These are phyloP conservation scores for Microglena sp. DNA, from an alignment of 139 green algal genomes.

Conservation along the genomic window DNA sequence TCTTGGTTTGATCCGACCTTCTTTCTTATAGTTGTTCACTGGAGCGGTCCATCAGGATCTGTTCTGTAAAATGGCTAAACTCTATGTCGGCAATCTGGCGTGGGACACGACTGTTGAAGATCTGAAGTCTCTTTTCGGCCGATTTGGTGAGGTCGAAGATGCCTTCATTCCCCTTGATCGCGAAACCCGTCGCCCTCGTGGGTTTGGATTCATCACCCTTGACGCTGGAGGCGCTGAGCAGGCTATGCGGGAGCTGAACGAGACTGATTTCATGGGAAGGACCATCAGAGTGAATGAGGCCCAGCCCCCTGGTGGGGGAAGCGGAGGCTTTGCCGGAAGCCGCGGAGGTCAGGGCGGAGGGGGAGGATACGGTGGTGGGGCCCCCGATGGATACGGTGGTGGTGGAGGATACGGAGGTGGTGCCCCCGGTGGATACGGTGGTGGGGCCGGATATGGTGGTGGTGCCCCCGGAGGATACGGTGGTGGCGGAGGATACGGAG, in stretches of 20 bases:
- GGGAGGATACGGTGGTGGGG: neutral
- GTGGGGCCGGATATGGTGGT: neutral
- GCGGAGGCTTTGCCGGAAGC: neutral
- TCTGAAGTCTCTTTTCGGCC: constrained; percentile 40
- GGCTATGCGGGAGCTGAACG: constrained; percentile 9
- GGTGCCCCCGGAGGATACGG: neutral
- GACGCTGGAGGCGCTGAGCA: constrained; percentile 15
- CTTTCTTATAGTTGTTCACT: no score
- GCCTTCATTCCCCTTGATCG: constrained; percentile 45
- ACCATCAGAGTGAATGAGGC: neutral
- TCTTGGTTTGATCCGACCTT: no score
- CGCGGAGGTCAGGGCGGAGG: neutral
- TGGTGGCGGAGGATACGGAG: neutral
- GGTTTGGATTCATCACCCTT: constrained; percentile 71
- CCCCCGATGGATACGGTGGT: neutral
- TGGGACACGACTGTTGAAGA: constrained; percentile 45
- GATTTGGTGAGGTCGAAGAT: constrained; percentile 45
- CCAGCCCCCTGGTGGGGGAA: neutral
- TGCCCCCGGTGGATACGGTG: neutral
- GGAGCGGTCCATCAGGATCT: no score
- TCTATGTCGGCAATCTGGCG: constrained; percentile 54
- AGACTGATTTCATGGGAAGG: neutral
- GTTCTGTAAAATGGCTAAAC: no score
- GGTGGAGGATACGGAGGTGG: neutral
- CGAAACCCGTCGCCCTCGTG: constrained; percentile 51